A percentile compares a stretch with the other conserved stretches of the same genome.
These are phyloP conservation scores for Paramecium octaurelia DNA, from an alignment of 73 alveolate genomes.

Conservation along the genomic window DNA sequence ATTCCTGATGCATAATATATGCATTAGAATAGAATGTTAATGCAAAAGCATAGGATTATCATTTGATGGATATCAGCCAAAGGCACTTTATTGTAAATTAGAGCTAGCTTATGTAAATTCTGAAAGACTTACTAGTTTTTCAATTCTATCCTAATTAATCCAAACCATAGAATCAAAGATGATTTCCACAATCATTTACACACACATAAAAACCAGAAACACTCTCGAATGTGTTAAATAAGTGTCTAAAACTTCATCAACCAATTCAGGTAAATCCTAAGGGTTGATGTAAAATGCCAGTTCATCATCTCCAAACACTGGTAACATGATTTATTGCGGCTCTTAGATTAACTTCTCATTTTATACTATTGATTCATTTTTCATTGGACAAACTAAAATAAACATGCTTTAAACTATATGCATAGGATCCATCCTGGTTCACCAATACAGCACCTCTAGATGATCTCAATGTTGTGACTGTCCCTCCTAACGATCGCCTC, in stretches of 20 bases:
- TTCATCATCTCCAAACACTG: slow-evolving; percentile 45
- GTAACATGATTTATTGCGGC: slow-evolving; percentile 18
- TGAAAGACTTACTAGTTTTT: not conserved
- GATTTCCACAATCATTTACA: not conserved
- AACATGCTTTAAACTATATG: not conserved
- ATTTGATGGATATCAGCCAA: not conserved
- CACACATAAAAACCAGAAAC: not conserved
- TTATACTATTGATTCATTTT: not conserved
- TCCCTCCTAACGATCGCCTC: slow-evolving; percentile 1
- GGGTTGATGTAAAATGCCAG: slow-evolving; percentile 24
- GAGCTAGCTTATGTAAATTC: not conserved
- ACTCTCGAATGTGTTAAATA: slow-evolving; percentile 28
- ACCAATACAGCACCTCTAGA: slow-evolving; percentile 21
- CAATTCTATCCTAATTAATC: not conserved
- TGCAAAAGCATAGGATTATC: not conserved
- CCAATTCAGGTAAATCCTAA: slow-evolving; percentile 35
- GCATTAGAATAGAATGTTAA: not conserved
- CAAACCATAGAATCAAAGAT: slow-evolving; percentile 27
- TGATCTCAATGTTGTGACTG: slow-evolving; percentile 25
- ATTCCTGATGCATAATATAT: slow-evolving; percentile 18
- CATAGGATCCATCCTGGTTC: slow-evolving; percentile 30
- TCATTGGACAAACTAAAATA: slow-evolving; percentile 10
- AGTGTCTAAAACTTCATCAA: slow-evolving; percentile 45
- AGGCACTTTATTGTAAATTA: slow-evolving; percentile 40
- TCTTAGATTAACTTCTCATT: not conserved